Evolutionary conservation across 108 stramenopile species (phyloP).

Genomic region (Chaetoceros muelleri): DNA sequence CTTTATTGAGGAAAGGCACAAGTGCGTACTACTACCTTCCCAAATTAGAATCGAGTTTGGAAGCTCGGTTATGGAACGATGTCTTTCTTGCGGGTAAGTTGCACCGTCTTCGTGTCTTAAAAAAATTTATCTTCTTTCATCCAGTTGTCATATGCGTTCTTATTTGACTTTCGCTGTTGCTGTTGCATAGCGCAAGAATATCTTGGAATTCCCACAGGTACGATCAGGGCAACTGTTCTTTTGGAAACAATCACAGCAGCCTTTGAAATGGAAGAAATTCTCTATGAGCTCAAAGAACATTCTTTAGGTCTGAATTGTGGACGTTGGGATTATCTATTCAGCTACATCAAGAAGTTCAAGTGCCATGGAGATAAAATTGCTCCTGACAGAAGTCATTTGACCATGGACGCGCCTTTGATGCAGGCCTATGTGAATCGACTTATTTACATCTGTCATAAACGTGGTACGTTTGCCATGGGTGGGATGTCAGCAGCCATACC

Average conservation of each 20-base stretch:
- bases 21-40: constrained; percentile 88
- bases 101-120: too few species aligned
- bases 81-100: constrained; percentile 81
- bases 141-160: too few species aligned
- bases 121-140: too few species aligned
- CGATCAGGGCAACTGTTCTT: constrained; percentile 81
- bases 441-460: constrained; percentile 88
- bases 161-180: too few species aligned
- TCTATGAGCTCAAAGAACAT: constrained; percentile 89
- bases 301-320: constrained; percentile 92
- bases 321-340: constrained; percentile 93
- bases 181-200: too few species aligned
- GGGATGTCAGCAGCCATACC: constrained; percentile 92
- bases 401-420: constrained; percentile 87
- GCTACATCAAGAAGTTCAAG: constrained; percentile 88
- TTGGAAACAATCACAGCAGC: constrained; percentile 93
- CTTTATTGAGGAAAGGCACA: constrained; percentile 53
- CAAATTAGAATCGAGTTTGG: constrained; percentile 82
- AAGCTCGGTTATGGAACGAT: constrained; percentile 91
- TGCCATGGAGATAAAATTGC: constrained; percentile 61
- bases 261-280: constrained; percentile 94
- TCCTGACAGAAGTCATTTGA: constrained; percentile 80
- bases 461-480: constrained; percentile 92
- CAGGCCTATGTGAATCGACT: constrained; percentile 81
- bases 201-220: constrained; percentile 72